These are phyloP conservation scores for Aureobasidium lini DNA, from an alignment of 2,329 filamentous ascomycete genomes.

Conservation along the genomic window DNA sequence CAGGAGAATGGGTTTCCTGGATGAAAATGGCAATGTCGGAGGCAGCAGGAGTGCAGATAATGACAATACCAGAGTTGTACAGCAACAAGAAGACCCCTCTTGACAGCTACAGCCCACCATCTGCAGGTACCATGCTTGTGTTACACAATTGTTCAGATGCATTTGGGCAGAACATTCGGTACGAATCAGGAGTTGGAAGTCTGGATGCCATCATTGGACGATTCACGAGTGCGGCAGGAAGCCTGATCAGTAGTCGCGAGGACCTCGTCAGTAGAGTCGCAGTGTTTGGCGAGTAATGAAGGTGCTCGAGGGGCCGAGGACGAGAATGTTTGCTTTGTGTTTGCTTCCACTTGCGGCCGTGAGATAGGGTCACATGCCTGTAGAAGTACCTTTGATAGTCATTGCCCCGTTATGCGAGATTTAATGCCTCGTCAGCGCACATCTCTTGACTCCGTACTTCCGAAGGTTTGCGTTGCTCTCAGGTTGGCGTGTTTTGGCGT, in stretches of 20 bases:
- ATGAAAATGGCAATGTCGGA: not conserved
- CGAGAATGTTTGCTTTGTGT: not conserved
- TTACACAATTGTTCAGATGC: conserved; percentile 9
- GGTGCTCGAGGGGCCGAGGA: not conserved
- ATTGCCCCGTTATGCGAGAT: conserved; percentile 9
- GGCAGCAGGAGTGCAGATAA: not conserved
- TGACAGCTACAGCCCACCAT: not conserved
- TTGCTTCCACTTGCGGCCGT: conserved; percentile 3
- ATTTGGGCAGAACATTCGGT: conserved; percentile 10
- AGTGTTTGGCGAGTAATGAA: not conserved
- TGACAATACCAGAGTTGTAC: not conserved
- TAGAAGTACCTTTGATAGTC: conserved; percentile 8
- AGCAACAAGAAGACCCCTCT: not conserved
- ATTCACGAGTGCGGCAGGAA: conserved; percentile 9
- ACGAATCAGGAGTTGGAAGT: not conserved
- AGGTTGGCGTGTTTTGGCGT: conserved; percentile 1
- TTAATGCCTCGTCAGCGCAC: conserved; percentile 12
- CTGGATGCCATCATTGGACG: conserved; percentile 6
- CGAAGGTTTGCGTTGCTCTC: not conserved
- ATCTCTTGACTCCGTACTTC: conserved; percentile 9
- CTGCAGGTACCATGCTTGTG: conserved; percentile 3
- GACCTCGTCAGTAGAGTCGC: not conserved
- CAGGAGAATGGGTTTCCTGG: not conserved
- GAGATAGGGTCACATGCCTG: conserved; percentile 11
- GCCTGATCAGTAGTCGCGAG: not conserved